Conservation (phyloP, 2,329 filamentous ascomycete species). For the Mycosphaerella sp. region DNA sequence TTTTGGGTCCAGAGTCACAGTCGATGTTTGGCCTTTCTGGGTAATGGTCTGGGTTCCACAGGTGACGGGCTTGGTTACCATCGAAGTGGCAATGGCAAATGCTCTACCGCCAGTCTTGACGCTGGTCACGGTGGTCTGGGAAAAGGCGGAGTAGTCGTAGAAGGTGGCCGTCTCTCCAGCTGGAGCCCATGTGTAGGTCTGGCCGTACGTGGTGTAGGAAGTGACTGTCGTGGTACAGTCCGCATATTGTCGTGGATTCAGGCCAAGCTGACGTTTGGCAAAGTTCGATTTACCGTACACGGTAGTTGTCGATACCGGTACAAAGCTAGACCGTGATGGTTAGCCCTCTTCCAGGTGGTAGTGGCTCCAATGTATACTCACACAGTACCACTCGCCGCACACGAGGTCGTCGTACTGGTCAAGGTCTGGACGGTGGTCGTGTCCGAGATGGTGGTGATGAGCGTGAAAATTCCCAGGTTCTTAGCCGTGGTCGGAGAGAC, state of each 20-base stretch:
- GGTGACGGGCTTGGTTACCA: constrained; percentile 17
- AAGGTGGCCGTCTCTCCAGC: constrained; percentile 27
- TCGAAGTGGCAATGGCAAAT: constrained; percentile 28
- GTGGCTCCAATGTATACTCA: constrained; percentile 12
- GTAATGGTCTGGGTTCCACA: constrained; percentile 25
- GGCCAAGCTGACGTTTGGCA: constrained; percentile 19
- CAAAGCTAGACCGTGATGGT: constrained; percentile 3
- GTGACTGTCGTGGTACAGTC: constrained; percentile 28
- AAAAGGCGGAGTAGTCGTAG: constrained; percentile 28
- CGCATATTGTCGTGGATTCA: constrained; percentile 20
- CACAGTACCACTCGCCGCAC: constrained; percentile 22
- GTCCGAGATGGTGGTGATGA: constrained; percentile 21
- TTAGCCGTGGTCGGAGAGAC: constrained; percentile 22
- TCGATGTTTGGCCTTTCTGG: constrained; percentile 18
- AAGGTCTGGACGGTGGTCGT: constrained; percentile 29
- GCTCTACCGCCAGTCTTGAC: constrained; percentile 28
- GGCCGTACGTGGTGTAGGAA: constrained; percentile 27
- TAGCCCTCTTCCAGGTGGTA: neutral
- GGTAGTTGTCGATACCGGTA: constrained; percentile 20
- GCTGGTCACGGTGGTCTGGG: constrained; percentile 27
- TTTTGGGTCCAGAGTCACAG: constrained; percentile 27
- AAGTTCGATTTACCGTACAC: constrained; percentile 17
- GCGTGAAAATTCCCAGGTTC: constrained; percentile 29
- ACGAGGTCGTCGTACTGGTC: constrained; percentile 23
- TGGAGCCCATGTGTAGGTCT: constrained; percentile 26